Conservation (phyloP, 768 basidiomycete genomes). For the Trametes gibbosa region DNA sequence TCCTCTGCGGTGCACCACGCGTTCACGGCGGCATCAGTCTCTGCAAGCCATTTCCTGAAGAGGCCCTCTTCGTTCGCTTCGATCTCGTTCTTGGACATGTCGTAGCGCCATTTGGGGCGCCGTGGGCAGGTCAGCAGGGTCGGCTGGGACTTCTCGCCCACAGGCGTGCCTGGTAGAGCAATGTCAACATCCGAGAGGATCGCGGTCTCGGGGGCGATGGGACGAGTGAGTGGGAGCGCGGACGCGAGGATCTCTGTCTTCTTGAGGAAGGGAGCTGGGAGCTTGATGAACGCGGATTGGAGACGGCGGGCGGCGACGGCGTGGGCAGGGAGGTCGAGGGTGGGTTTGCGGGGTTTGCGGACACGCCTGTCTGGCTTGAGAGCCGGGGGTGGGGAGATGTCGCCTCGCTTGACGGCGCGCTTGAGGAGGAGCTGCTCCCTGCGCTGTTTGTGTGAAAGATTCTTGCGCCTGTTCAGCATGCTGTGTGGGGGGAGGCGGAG, state of each 20-base stretch:
- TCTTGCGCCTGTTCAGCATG: slow-evolving; percentile 36
- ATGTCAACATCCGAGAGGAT: slow-evolving; percentile 32
- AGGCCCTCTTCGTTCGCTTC: slow-evolving; percentile 86
- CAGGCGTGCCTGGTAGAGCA: background rate
- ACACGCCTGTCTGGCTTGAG: slow-evolving; percentile 34
- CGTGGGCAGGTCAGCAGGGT: slow-evolving; percentile 47
- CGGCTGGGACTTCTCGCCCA: background rate
- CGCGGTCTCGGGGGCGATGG: slow-evolving; percentile 44
- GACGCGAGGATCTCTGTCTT: slow-evolving; percentile 56
- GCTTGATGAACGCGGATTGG: slow-evolving; percentile 68
- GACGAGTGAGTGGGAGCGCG: slow-evolving; percentile 50
- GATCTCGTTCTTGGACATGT: slow-evolving; percentile 85
- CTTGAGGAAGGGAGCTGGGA: slow-evolving; percentile 59
- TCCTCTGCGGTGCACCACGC: slow-evolving; percentile 38
- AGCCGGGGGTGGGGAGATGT: slow-evolving; percentile 37
- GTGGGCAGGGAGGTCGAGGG: slow-evolving; percentile 21
- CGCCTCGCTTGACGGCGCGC: slow-evolving; percentile 83
- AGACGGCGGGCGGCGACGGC: slow-evolving; percentile 48
- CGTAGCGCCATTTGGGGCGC: slow-evolving; percentile 84
- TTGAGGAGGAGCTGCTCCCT: slow-evolving; percentile 74
- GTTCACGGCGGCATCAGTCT: slow-evolving; percentile 56
- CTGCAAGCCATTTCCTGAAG: slow-evolving; percentile 74
- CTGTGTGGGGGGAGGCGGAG: background rate
- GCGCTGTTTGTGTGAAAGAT: slow-evolving; percentile 64
- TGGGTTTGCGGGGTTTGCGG: slow-evolving; percentile 21